Evolutionary conservation across 306 rosid genomes (phyloP), one percentile per base, ranked within the genome.

Genomic region (Dalbergia oliveri): DNA sequence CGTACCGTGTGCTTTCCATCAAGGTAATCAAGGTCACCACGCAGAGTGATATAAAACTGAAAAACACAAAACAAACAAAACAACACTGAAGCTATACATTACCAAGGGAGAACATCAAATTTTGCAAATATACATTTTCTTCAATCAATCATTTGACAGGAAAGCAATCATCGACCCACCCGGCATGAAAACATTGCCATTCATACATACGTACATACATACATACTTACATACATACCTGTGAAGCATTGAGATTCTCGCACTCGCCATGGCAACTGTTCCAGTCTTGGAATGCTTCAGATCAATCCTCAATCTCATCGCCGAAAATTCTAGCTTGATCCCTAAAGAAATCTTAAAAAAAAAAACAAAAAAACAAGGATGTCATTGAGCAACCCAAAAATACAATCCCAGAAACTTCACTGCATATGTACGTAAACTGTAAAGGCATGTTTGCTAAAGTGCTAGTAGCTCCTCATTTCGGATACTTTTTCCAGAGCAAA

Each of bases 231-330:
- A 50, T 26, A 26, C 56, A 73, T 83, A 94, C 98, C 97, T 94
- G 97, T 73, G 99, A 94, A 78, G 99, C 99, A 89, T 94, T 94
- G 58, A 94, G 89, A 83, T 94, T 92, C 88, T 92, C 3, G 93
- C 99, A 85, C 97, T 92, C 41, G 98, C 98, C 97, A 94, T 94
- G 77, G 97, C 89, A 87, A 94, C 80, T 1, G 95, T 93, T 69
- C 96, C 99, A 5, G 87, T 90, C 89, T 90, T 95, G 10, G 98
- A 79, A 89, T 95, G 99, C 91, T 95, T 95, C 78, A 95, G 88
- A 86, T 93, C 97, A 45, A 88, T n/a, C 89, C 78, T 88, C 93
- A 88, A 91, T 86, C 86, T 93, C 98, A 34, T 95, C 97, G 23
- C 77, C 67, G 78, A 95, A 95, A 90, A 95, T 93, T 62, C 99